Evolutionary conservation across 352 stramenopile species (phyloP), one percentile per base, ranked within the genome.

Genomic region (Halophytophthora polymorphica): DNA sequence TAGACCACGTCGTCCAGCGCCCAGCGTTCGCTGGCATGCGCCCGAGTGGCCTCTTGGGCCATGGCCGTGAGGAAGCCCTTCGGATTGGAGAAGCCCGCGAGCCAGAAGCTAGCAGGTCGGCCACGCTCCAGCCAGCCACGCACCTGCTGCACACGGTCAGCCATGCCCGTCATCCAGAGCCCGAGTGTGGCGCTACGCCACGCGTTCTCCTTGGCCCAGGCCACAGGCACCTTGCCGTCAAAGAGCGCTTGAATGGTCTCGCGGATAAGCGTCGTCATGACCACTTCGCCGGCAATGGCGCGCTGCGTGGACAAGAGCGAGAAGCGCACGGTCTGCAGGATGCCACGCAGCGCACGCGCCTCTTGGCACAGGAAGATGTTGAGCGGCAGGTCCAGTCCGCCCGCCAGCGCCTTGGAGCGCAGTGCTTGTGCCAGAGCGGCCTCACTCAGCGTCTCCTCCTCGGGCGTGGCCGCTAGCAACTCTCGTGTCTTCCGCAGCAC

Each of bases 351-450:
- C 11, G 74, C 69, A 45, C 88, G 77, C 17, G 82, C 61, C 56
- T 93, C 82, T 52, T 93, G 82, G 21, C 81, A 76, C 12, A 93
- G 36, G 39, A 89, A 89, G 23, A 93, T 67, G 52, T 93, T 93
- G 13, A 93, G 54, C 22, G 82, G 78, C 2, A 86, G 66, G 29
- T 87, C 73, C n/a, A 90, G 44, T 0, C 82, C 82, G 23, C 83
- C 80, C 19, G 55, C 60, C 1, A 69, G 60, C 2, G 87, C 71
- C 37, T 83, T 83, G 3, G 60, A 66, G 4, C 66, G 64, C 36
- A 90, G 47, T 4, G 65, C 58, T 10, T 73, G 59, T 2, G 45
- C 50, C 23, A 69, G 18, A 1, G 60, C 38, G 52, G 64, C 66
- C 37, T 56, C 71, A 69, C 39, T 85, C 50, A 60, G 56, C 23